Conservation (phyloP, 2,329 filamentous ascomycete species). For the Magnaporthiopsis incrustans region DNA sequence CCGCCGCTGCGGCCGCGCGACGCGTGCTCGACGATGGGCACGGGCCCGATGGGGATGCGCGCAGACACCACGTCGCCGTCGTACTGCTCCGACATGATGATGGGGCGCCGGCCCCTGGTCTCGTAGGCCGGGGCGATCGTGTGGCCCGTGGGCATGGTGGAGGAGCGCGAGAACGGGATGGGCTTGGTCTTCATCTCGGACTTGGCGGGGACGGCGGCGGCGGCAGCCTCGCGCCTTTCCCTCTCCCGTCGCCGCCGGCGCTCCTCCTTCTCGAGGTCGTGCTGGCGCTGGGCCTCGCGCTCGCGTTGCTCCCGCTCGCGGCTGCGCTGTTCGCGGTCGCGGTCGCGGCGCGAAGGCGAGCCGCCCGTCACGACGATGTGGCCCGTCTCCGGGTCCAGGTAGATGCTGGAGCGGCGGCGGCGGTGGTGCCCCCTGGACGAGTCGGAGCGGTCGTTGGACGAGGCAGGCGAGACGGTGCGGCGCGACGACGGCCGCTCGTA, state of each 20-base stretch:
- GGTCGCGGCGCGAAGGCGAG: conserved; percentile 9
- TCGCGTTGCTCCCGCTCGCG: conserved; percentile 4
- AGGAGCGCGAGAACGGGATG: conserved; percentile 18
- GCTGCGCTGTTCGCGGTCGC: conserved; percentile 8
- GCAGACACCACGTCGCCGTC: conserved; percentile 6
- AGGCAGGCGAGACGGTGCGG: conserved; percentile 10
- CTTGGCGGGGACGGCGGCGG: neutral
- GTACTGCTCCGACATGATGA: conserved; percentile 14
- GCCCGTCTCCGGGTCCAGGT: conserved; percentile 15
- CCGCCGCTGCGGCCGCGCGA: conserved; percentile 8
- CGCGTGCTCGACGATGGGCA: conserved; percentile 12
- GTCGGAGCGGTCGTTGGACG: conserved; percentile 8
- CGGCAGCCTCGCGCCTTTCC: neutral
- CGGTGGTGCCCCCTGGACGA: conserved; percentile 12
- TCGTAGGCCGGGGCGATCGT: conserved; percentile 11
- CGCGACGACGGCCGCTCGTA: conserved; percentile 6
- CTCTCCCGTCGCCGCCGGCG: conserved; percentile 3
- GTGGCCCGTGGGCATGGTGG: conserved; percentile 18
- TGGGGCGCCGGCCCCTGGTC: conserved; percentile 15
- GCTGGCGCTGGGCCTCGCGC: conserved; percentile 10
- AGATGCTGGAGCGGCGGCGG: conserved; percentile 16
- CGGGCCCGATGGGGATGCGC: conserved; percentile 10
- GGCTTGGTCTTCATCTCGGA: conserved; percentile 10
- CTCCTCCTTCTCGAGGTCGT: conserved; percentile 10
- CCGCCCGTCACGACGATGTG: conserved; percentile 10